Evolutionary conservation across 148 eudicot species (phyloP), one percentile per base, ranked within the genome.

Genomic region (Chenopodium formosanum): DNA sequence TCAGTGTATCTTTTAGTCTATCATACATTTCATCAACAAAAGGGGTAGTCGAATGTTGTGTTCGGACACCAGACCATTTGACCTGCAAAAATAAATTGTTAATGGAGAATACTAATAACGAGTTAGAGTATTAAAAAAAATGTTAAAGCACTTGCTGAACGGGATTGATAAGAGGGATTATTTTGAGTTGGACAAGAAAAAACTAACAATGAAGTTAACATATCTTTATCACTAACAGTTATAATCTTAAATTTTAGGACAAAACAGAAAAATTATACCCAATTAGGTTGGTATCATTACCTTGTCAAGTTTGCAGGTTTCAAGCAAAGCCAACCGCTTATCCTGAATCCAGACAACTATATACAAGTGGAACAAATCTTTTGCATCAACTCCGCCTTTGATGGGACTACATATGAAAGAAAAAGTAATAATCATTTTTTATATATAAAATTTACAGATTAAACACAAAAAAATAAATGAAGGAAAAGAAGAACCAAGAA

Each of bases 321-420:
- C 98, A 3, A 94, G 97, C 83, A 94, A 83, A 82, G 94, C 88
- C 29, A 92, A 91, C 31, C 97, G 97, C 86, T 88, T 94, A 86
- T 94, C 98, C 82, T 94, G 91, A 80, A 94, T 94, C 98, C 98
- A 94, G 44, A 91, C 89, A 82, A 93, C 86, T 66, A 94, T 94
- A 85, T 94, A 94, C 86, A 93, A 68, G 85, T 94, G 98, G 86
- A 93, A 94, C 88, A 94, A 64, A 80, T 93, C 98, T 86, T 91
- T 94, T 70, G 97, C 98, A 84, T 91, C 97, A 63, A 94, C 98
- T 69, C 98, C 98, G 63, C 95, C 94, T 90, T 93, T 94, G 74
- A 94, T 91, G 79, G 92, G 87, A 84, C 98, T 94, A 81, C 68
- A 87, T 29, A 79, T 27, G 20, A 84, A 60, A n/a, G 25, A 80